These are phyloP conservation scores for Penicillium sp. DNA, from an alignment of 2,329 filamentous ascomycete species.

Conservation along the genomic window DNA sequence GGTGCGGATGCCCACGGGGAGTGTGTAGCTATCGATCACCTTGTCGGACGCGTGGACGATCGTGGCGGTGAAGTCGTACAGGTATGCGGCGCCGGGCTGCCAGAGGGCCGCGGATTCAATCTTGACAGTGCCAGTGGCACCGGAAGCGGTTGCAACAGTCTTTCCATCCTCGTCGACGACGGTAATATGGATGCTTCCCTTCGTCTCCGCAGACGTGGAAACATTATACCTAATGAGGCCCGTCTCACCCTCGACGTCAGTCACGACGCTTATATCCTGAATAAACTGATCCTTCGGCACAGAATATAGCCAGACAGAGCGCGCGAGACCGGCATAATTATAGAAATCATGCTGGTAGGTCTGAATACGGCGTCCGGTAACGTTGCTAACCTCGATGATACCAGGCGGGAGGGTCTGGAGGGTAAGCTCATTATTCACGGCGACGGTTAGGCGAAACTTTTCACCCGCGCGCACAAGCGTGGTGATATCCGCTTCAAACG, in stretches of 20 bases:
- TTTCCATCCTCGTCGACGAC: background rate
- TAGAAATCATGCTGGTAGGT: conserved; percentile 38
- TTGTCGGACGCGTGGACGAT: background rate
- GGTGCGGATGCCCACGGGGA: conserved; percentile 3
- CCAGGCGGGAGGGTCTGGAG: conserved; percentile 37
- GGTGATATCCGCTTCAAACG: conserved; percentile 34
- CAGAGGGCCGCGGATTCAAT: background rate
- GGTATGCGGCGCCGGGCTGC: conserved; percentile 9
- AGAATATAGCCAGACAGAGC: conserved; percentile 35
- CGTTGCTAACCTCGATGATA: conserved; percentile 14
- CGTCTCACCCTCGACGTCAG: conserved; percentile 19
- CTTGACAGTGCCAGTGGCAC: background rate
- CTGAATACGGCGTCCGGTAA: conserved; percentile 27
- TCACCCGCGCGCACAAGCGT: conserved; percentile 26
- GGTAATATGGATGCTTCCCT: background rate
- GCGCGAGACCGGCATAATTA: conserved; percentile 36
- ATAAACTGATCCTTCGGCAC: conserved; percentile 27
- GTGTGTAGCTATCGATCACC: conserved; percentile 4
- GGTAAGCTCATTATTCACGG: conserved; percentile 37
- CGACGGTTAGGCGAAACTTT: conserved; percentile 36
- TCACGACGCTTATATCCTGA: conserved; percentile 31
- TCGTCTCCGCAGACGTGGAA: background rate
- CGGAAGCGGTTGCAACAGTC: conserved; percentile 20
- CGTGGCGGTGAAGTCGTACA: conserved; percentile 1
- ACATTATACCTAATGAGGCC: conserved; percentile 11